Percentiles rank a stretch among this genome's conserved stretches.
Conservation (phyloP, 371 early-diverging fungal species). For the Cokeromyces recurvatus region DNA sequence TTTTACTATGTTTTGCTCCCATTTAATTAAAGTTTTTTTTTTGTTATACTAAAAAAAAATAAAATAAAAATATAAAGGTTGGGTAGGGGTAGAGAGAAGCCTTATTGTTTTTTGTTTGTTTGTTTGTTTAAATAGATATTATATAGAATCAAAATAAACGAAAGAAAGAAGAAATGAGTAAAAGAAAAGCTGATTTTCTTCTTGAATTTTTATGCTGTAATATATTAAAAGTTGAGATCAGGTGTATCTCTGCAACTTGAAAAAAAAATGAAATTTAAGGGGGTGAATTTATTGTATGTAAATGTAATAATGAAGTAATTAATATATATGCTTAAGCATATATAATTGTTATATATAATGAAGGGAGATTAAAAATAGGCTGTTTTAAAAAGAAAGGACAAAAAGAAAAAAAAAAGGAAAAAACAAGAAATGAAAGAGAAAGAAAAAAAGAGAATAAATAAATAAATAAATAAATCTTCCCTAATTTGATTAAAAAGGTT, state of each 20-base stretch:
- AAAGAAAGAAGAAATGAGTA: background rate
- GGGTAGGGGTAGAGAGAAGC: no score
- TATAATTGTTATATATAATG: no score
- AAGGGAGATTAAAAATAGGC: no score
- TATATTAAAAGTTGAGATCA: background rate
- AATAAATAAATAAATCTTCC: background rate
- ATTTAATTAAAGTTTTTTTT: conserved; percentile 5
- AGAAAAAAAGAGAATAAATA: background rate
- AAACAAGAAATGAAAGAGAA: background rate
- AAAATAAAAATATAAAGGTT: background rate
- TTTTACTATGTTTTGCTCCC: conserved; percentile 23
- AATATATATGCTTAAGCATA: no score
- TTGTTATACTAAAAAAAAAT: background rate
- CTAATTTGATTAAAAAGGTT: conserved; percentile 1
- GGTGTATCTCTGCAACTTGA: background rate
- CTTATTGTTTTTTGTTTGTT: no score
- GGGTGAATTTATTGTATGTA: no score
- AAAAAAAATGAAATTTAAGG: background rate
- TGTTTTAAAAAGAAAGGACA: no score
- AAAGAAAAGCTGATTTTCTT: background rate
- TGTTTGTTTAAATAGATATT: background rate
- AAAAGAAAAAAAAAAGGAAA: background rate
- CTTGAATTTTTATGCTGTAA: background rate
- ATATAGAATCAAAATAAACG: background rate
- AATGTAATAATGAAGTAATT: no score